phyloP scores from a whole-genome alignment of 331 rosid species.

The Cydonia oblonga region DNA sequence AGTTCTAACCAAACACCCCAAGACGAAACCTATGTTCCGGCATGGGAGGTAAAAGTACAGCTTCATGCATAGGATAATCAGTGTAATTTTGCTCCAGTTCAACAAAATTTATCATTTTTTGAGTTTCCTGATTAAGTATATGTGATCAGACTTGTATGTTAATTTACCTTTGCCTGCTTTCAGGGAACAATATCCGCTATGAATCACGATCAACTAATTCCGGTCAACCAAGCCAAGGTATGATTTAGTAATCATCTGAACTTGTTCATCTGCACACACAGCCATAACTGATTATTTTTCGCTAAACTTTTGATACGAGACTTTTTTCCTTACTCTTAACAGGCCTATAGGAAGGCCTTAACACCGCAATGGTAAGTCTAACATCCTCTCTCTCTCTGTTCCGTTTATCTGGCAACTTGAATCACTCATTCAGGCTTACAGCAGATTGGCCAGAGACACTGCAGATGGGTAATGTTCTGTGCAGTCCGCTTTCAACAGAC shows the following conservation, averaged over 20 bases:
- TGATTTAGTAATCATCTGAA: background rate
- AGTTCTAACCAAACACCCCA: background rate
- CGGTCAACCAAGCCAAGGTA: constrained; percentile 8
- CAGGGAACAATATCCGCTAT: background rate
- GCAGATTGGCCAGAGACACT: background rate
- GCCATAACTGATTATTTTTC: background rate
- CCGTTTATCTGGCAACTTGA: background rate
- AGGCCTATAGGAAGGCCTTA: constrained; percentile 4
- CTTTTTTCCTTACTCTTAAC: background rate
- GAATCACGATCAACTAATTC: background rate
- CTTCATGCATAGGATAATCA: background rate
- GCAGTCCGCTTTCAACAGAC: background rate
- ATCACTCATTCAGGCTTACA: constrained; percentile 15
- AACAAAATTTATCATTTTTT: background rate
- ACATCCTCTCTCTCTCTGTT: background rate
- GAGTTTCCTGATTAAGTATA: background rate
- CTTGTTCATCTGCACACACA: background rate
- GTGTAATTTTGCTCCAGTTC: background rate
- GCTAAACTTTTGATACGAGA: background rate
- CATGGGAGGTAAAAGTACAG: background rate
- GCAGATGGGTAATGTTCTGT: background rate
- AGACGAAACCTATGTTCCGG: background rate
- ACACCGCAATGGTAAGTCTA: constrained; percentile 11
- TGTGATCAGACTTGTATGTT: background rate
- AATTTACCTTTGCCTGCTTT: background rate